Conservation (phyloP, 306 rosid species). For the Quillaja saponaria region DNA sequence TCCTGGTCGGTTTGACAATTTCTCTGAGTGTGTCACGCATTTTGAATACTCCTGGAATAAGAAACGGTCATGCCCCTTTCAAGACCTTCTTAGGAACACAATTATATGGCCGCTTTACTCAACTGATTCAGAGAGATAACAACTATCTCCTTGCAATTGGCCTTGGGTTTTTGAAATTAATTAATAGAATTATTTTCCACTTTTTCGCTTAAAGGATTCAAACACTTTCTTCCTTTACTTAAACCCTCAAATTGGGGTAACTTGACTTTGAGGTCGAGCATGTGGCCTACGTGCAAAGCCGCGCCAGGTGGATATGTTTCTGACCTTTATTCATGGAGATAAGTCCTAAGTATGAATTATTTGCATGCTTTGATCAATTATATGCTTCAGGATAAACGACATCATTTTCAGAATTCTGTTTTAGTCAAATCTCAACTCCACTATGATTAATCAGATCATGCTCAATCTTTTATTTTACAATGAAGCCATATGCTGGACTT, state of each 20-base stretch:
- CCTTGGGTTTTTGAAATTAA: slow-evolving; percentile 5
- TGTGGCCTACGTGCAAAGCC: slow-evolving; percentile 30
- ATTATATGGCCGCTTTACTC: slow-evolving; percentile 24
- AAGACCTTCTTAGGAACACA: slow-evolving; percentile 18
- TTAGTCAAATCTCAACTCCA: too few relatives aligned
- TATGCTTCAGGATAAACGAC: too few relatives aligned
- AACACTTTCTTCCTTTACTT: background rate
- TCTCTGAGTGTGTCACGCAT: too few relatives aligned
- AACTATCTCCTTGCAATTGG: slow-evolving; percentile 6
- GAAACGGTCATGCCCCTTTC: background rate
- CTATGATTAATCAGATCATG: too few relatives aligned
- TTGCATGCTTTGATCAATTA: too few relatives aligned
- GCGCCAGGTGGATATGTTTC: slow-evolving; percentile 26
- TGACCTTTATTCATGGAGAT: background rate
- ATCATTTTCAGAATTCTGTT: too few relatives aligned
- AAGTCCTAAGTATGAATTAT: too few relatives aligned
- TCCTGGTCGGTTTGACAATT: slow-evolving; percentile 67
- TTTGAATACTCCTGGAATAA: too few relatives aligned
- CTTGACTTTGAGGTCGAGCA: slow-evolving; percentile 40
- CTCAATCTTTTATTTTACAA: too few relatives aligned
- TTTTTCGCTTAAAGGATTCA: background rate
- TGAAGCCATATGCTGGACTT: too few relatives aligned
- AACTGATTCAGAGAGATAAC: slow-evolving; percentile 34
- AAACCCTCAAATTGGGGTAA: slow-evolving; percentile 36
- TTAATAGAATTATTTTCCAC: too few relatives aligned